phyloP scores from a whole-genome alignment of 2,329 filamentous ascomycete species.

The Pseudogymnoascus sp. region DNA sequence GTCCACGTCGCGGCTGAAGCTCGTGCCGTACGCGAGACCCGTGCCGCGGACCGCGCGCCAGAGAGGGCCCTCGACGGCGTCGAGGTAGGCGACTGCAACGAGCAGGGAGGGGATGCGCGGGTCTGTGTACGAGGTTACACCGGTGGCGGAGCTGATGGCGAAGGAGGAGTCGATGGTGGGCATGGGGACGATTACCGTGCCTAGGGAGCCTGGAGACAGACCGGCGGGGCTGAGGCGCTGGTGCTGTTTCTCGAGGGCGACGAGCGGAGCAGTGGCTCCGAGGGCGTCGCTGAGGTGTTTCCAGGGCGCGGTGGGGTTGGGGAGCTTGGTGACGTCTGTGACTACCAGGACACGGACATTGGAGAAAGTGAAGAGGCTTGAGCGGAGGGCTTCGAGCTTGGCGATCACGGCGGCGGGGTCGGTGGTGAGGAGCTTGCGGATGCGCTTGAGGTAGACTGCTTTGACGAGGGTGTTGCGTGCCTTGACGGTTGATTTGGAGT shows the following conservation, averaged over 20 bases:
- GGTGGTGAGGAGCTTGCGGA: constrained; percentile 71
- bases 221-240: constrained; percentile 70
- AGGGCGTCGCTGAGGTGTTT: constrained; percentile 34
- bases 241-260: constrained; percentile 61
- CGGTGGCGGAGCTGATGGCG: constrained; percentile 65
- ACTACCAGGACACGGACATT: constrained; percentile 84
- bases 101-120: constrained; percentile 73
- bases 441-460: constrained; percentile 75
- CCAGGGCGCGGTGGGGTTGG: constrained; percentile 73
- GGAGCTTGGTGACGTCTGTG: constrained; percentile 67
- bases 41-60: constrained; percentile 91
- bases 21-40: constrained; percentile 83
- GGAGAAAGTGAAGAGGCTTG: constrained; percentile 67
- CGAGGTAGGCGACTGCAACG: constrained; percentile 84
- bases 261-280: constrained; percentile 41
- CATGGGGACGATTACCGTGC: constrained; percentile 78
- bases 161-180: constrained; percentile 88
- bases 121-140: constrained; percentile 67
- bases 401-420: constrained; percentile 66
- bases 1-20: constrained; percentile 69
- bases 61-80: constrained; percentile 86
- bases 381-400: constrained; percentile 70
- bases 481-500: constrained; percentile 66
- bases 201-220: constrained; percentile 62
- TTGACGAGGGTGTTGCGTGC: constrained; percentile 79